A percentile compares a stretch with the other conserved stretches of the same genome.
These are phyloP conservation scores for Porpolomopsis calyptriformis DNA, from an alignment of 768 basidiomycete genomes.

Conservation along the genomic window DNA sequence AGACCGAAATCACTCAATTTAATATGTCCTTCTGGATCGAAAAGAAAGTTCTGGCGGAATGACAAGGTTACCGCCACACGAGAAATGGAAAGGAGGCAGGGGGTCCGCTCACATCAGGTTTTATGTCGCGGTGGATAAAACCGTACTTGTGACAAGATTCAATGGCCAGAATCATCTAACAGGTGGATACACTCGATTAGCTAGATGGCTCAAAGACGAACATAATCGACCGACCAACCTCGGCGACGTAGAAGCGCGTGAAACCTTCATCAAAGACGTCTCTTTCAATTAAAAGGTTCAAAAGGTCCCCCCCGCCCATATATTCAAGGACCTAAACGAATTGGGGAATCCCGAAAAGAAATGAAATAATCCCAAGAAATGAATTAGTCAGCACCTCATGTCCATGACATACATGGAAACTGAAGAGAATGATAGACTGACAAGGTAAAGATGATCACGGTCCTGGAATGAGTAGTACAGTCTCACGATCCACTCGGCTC, in stretches of 20 bases:
- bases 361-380: slow-evolving; percentile 29
- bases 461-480: slow-evolving; percentile 94
- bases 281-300: slow-evolving; percentile 88
- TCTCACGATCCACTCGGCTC: slow-evolving; percentile 89
- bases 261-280: slow-evolving; percentile 88
- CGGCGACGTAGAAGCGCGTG: slow-evolving; percentile 88
- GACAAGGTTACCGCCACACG: slow-evolving; percentile 12
- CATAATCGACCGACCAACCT: slow-evolving; percentile 39
- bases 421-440: slow-evolving; percentile 29
- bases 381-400: slow-evolving; percentile 38
- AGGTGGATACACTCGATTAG: slow-evolving; percentile 6
- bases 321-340: slow-evolving; percentile 69
- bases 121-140: slow-evolving; percentile 97
- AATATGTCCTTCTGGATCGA: slow-evolving; percentile 89
- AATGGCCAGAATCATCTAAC: slow-evolving; percentile 86
- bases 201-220: slow-evolving; percentile 13
- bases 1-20: slow-evolving; percentile 93
- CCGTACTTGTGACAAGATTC: slow-evolving; percentile 90
- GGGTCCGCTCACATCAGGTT: slow-evolving; percentile 65
- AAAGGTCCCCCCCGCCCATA: slow-evolving; percentile 94
- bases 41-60: slow-evolving; percentile 75
- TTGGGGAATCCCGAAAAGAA: slow-evolving; percentile 20
- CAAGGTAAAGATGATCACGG: slow-evolving; percentile 88
- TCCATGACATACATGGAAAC: slow-evolving; percentile 19
- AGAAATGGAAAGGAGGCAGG: slow-evolving; percentile 13